phyloP scores from a whole-genome alignment of 2,329 filamentous ascomycete species.

The Fusarium palustre region DNA sequence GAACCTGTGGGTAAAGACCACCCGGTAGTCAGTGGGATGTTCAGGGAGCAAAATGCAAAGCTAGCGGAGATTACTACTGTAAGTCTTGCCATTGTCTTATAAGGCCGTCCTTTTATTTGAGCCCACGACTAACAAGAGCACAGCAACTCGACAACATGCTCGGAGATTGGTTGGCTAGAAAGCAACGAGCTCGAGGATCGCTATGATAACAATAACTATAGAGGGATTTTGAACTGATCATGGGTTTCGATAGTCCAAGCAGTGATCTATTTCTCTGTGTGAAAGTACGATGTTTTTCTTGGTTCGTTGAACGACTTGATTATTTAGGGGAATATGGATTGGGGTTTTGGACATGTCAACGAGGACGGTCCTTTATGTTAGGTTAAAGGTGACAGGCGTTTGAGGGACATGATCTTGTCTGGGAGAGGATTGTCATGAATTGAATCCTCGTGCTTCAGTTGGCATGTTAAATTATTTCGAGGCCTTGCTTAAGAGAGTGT shows the following conservation, averaged over 20 bases:
- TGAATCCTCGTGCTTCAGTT: slow-evolving; percentile 37
- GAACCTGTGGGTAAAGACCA: slow-evolving; percentile 85
- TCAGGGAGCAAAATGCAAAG: slow-evolving; percentile 87
- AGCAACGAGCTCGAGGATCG: slow-evolving; percentile 70
- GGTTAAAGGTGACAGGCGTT: slow-evolving; percentile 46
- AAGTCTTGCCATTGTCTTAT: slow-evolving; percentile 48
- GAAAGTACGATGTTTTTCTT: slow-evolving; percentile 37
- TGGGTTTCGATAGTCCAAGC: slow-evolving; percentile 17
- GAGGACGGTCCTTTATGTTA: slow-evolving; percentile 44
- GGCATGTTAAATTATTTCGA: slow-evolving; percentile 23
- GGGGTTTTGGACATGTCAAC: slow-evolving; percentile 43
- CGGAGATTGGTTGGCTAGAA: slow-evolving; percentile 80
- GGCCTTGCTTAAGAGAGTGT: slow-evolving; percentile 1
- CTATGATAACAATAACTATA: slow-evolving; percentile 49
- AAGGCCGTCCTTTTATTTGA: not conserved
- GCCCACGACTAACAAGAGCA: slow-evolving; percentile 28
- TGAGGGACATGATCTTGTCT: slow-evolving; percentile 34
- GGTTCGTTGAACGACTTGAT: slow-evolving; percentile 47
- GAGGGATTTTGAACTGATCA: slow-evolving; percentile 1
- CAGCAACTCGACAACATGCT: slow-evolving; percentile 88
- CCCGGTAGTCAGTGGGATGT: slow-evolving; percentile 82
- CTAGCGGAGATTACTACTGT: slow-evolving; percentile 86
- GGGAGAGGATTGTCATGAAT: slow-evolving; percentile 44
- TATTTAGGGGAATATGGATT: slow-evolving; percentile 43
- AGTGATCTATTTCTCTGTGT: slow-evolving; percentile 25